A percentile compares a stretch with the other conserved stretches of the same genome.
Conservation (phyloP, 2,329 filamentous ascomycete genomes). For the Alternaria brassicae region DNA sequence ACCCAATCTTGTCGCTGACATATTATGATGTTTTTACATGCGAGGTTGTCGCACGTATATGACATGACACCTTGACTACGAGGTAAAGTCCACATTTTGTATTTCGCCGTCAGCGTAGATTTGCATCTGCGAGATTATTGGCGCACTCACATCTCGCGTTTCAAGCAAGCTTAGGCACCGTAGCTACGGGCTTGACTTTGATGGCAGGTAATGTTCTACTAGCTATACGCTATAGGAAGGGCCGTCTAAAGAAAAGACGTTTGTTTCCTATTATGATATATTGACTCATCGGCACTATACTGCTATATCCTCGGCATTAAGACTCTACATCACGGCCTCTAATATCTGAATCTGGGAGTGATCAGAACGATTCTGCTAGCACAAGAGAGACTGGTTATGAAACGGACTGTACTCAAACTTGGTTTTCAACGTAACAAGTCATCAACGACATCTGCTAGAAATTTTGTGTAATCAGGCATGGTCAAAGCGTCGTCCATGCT, state of each 20-base stretch:
- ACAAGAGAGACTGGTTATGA: not conserved
- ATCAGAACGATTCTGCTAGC: not conserved
- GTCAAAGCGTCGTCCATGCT: not conserved
- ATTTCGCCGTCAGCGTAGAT: too few relatives aligned
- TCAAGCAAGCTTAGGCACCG: not conserved
- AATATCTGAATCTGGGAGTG: not conserved
- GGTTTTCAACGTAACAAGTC: not conserved
- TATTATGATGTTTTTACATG: too few relatives aligned
- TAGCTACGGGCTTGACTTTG: not conserved
- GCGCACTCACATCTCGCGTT: not conserved
- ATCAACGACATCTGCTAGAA: not conserved
- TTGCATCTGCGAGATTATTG: not conserved
- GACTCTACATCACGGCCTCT: not conserved
- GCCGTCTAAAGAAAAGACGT: too few relatives aligned
- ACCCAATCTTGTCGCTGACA: not conserved
- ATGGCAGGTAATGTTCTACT: too few relatives aligned
- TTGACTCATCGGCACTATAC: too few relatives aligned
- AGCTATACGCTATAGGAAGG: too few relatives aligned
- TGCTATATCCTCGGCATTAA: too few relatives aligned
- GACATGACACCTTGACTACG: not conserved
- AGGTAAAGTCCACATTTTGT: not conserved
- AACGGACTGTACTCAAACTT: not conserved
- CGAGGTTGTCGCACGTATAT: not conserved
- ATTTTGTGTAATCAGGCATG: not conserved
- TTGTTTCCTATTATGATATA: too few relatives aligned